Conservation (phyloP, 176 grass and related monocot species). For the Lolium rigidum region DNA sequence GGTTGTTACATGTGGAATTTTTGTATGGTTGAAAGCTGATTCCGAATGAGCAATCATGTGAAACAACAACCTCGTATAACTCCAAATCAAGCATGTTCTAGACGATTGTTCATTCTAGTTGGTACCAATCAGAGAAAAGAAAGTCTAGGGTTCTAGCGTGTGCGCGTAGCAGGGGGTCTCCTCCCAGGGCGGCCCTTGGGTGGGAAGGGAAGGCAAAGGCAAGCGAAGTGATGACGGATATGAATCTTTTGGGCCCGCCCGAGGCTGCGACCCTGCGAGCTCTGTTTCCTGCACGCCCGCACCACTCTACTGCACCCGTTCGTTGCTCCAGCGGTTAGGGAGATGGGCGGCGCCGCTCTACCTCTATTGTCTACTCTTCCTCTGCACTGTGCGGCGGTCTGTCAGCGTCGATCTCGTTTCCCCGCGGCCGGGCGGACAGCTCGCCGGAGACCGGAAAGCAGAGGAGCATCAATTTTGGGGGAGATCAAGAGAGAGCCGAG, state of each 20-base stretch:
- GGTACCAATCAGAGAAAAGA: too few relatives aligned
- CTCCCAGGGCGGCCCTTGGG: slow-evolving; percentile 6
- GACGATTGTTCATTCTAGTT: too few relatives aligned
- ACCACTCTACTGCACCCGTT: background rate
- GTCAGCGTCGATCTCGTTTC: background rate
- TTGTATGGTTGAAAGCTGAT: too few relatives aligned
- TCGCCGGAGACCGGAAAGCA: too few relatives aligned
- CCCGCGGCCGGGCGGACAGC: background rate
- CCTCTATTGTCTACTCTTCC: background rate
- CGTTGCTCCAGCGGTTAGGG: background rate
- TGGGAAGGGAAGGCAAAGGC: background rate
- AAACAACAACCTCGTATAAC: too few relatives aligned
- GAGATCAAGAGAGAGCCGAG: too few relatives aligned
- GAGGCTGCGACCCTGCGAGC: background rate
- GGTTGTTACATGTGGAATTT: too few relatives aligned
- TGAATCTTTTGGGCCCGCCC: slow-evolving; percentile 17
- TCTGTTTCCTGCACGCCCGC: background rate
- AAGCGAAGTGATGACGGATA: background rate
- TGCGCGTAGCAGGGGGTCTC: background rate
- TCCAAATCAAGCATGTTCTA: too few relatives aligned
- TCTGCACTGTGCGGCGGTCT: background rate
- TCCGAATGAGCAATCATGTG: too few relatives aligned
- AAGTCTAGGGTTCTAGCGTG: background rate
- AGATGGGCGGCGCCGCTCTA: background rate
- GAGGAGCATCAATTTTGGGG: too few relatives aligned